Evolutionary conservation across 2,329 filamentous ascomycete species (phyloP).

Genomic region (Monilinia laxa): DNA sequence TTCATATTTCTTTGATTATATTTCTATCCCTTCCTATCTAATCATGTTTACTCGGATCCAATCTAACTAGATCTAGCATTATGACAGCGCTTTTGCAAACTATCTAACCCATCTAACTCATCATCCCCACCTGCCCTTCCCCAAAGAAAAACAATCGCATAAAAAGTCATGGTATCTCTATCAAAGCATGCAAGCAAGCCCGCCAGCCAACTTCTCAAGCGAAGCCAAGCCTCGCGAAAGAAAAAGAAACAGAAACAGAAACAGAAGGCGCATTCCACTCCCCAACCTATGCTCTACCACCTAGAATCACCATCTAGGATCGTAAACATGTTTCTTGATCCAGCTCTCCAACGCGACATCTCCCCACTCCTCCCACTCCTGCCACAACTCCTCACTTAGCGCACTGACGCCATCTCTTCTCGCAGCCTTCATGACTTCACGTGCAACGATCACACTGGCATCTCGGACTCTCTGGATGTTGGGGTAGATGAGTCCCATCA

Average conservation of each 20-base stretch:
- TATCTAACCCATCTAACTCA: too few species aligned
- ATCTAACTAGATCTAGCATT: too few species aligned
- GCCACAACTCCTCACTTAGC: constrained; percentile 66
- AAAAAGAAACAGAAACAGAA: not conserved
- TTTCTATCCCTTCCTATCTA: too few species aligned
- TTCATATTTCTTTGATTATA: too few species aligned
- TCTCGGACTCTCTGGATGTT: constrained; percentile 88
- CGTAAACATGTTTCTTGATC: constrained; percentile 61
- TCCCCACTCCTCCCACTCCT: constrained; percentile 71
- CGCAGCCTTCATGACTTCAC: constrained; percentile 90
- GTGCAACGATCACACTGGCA: constrained; percentile 80
- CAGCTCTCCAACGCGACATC: constrained; percentile 59
- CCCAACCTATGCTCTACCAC: not conserved
- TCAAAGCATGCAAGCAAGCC: too few species aligned
- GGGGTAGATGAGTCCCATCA: constrained; percentile 85
- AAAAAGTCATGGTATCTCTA: too few species aligned
- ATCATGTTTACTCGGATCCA: too few species aligned
- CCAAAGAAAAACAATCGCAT: too few species aligned
- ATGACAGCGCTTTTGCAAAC: too few species aligned
- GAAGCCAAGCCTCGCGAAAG: not conserved
- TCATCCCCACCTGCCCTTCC: too few species aligned
- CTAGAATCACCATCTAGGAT: constrained; percentile 45
- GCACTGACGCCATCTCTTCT: constrained; percentile 75
- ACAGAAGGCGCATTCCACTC: not conserved
- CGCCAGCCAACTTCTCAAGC: too few species aligned